Conservation (phyloP, 805 yeast species). For the Wickerhamomyces alni region DNA sequence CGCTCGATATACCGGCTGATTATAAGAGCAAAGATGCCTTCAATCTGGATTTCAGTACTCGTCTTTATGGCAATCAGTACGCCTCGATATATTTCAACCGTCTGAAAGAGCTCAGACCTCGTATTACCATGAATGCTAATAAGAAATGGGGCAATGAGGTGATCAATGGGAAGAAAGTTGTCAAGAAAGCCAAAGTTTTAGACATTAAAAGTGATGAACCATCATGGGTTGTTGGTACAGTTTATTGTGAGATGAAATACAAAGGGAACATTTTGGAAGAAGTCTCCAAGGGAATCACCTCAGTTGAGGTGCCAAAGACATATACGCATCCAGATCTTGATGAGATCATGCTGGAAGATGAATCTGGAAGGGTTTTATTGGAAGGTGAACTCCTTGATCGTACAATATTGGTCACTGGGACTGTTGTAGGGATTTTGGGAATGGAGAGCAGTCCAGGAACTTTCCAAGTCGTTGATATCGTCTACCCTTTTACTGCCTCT, state of each 20-base stretch:
- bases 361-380: slow-evolving; percentile 77
- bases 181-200: slow-evolving; percentile 43
- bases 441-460: slow-evolving; percentile 79
- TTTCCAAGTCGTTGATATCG: slow-evolving; percentile 77
- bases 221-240: slow-evolving; percentile 83
- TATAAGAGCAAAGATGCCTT: slow-evolving; percentile 10
- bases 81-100: slow-evolving; percentile 52
- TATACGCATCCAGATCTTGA: slow-evolving; percentile 54
- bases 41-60: slow-evolving; percentile 21
- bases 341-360: slow-evolving; percentile 79
- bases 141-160: slow-evolving; percentile 53
- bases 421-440: slow-evolving; percentile 82
- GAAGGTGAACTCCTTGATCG: slow-evolving; percentile 52
- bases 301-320: slow-evolving; percentile 35
- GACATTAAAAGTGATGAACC: slow-evolving; percentile 58
- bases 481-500: slow-evolving; percentile 60
- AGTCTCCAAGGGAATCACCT: slow-evolving; percentile 49
- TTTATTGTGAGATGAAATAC: slow-evolving; percentile 74
- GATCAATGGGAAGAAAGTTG: slow-evolving; percentile 31
- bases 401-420: slow-evolving; percentile 76
- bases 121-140: slow-evolving; percentile 39
- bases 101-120: slow-evolving; percentile 39
- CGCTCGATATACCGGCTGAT: slow-evolving; percentile 4
- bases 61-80: slow-evolving; percentile 51
- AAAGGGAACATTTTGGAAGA: slow-evolving; percentile 85